phyloP scores from a whole-genome alignment of 192 early-diverging fungal species.

The Coemansia sp. region DNA sequence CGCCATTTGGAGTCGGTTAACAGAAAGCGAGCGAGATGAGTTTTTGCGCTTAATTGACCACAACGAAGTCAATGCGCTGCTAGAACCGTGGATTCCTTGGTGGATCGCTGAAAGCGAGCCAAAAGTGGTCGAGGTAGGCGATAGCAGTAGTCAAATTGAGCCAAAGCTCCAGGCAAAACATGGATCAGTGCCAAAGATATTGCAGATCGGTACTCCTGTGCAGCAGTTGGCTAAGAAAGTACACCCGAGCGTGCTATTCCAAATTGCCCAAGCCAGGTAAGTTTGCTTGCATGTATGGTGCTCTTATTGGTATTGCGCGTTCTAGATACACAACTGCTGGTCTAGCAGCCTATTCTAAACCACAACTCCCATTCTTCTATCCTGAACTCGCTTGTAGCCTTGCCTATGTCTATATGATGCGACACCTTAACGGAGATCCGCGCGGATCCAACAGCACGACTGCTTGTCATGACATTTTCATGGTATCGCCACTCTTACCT shows the following conservation, averaged over 20 bases:
- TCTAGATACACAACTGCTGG: not conserved
- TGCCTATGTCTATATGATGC: slow-evolving; percentile 51
- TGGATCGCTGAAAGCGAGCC: slow-evolving; percentile 10
- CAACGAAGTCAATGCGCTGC: slow-evolving; percentile 15
- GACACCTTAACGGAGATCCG: slow-evolving; percentile 41
- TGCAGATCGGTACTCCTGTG: slow-evolving; percentile 33
- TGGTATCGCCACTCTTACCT: slow-evolving; percentile 23
- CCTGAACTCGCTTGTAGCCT: slow-evolving; percentile 10
- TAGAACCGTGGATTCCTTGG: slow-evolving; percentile 43
- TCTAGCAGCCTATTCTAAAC: not conserved
- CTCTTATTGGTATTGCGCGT: not conserved
- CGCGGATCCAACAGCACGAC: slow-evolving; percentile 11
- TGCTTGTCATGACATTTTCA: slow-evolving; percentile 18
- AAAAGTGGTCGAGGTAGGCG: slow-evolving; percentile 14
- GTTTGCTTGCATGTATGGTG: not conserved
- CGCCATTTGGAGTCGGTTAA: slow-evolving; percentile 32
- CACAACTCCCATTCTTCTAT: not conserved
- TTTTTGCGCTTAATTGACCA: slow-evolving; percentile 23
- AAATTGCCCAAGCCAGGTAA: slow-evolving; percentile 36
- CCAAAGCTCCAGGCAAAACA: not conserved
- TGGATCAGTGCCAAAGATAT: slow-evolving; percentile 7
- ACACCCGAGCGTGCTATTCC: slow-evolving; percentile 47
- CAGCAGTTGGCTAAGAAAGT: slow-evolving; percentile 28
- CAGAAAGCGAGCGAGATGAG: slow-evolving; percentile 18
- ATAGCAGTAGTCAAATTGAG: not conserved